Evolutionary conservation across 352 stramenopile species (phyloP).

Genomic region (Globisporangium mamillatum): DNA sequence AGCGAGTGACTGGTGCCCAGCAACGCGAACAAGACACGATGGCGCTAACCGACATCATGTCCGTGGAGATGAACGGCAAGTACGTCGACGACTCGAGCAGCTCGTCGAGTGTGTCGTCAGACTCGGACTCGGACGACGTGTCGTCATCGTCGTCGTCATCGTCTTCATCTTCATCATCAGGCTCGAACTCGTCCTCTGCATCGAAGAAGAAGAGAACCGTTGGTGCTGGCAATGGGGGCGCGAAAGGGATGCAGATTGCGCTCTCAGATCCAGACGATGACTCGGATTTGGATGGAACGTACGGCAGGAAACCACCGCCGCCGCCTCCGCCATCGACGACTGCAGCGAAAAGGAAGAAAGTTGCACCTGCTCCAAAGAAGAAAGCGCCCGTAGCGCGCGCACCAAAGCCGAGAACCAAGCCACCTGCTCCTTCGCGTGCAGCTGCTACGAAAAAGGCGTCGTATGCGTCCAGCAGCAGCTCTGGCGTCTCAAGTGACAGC

Average conservation of each 20-base stretch:
- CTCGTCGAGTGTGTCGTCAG: slow-evolving; percentile 73
- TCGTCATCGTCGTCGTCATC: slow-evolving; percentile 44
- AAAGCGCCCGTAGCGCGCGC: slow-evolving; percentile 14
- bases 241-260: slow-evolving; percentile 8
- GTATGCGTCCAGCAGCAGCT: slow-evolving; percentile 48
- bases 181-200: slow-evolving; percentile 18
- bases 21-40: slow-evolving; percentile 24
- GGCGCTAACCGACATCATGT: slow-evolving; percentile 73
- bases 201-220: slow-evolving; percentile 7
- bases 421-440: slow-evolving; percentile 31
- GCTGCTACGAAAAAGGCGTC: slow-evolving; percentile 21
- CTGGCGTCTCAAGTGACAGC: slow-evolving; percentile 38
- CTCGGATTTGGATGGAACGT: slow-evolving; percentile 27
- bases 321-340: slow-evolving; percentile 18
- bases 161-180: slow-evolving; percentile 32
- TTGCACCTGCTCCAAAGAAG: slow-evolving; percentile 16
- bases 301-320: slow-evolving; percentile 23
- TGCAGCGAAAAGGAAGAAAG: slow-evolving; percentile 15
- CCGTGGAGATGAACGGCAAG: slow-evolving; percentile 67
- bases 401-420: slow-evolving; percentile 21
- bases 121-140: slow-evolving; percentile 50
- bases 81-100: slow-evolving; percentile 76
- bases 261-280: slow-evolving; percentile 30
- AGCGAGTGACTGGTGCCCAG: slow-evolving; percentile 4
- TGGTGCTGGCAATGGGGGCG: neutral